These are phyloP conservation scores for Penicillium cinerascens DNA, from an alignment of 495 filamentous ascomycete genomes.

Conservation along the genomic window DNA sequence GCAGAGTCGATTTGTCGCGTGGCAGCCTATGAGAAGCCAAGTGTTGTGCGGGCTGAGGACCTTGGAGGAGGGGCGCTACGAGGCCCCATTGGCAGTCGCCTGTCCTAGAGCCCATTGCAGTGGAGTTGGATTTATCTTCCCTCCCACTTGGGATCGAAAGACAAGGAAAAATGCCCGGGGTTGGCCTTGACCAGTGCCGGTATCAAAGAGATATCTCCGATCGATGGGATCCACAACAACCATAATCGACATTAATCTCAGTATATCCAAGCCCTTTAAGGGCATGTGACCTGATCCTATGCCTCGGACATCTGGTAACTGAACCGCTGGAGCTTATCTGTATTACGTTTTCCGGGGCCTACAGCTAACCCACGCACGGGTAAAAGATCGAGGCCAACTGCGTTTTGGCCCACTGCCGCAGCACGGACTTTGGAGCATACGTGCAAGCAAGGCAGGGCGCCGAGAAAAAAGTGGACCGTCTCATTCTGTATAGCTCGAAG, in stretches of 20 bases:
- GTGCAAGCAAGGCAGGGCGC: not conserved
- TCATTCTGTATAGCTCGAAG: slow-evolving; percentile 13
- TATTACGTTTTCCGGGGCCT: not conserved
- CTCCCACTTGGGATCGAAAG: not conserved
- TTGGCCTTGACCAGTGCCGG: not conserved
- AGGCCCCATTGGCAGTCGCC: slow-evolving; percentile 19
- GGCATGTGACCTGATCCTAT: not conserved
- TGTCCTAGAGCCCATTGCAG: not conserved
- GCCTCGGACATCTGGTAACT: slow-evolving; percentile 11
- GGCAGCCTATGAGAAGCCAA: slow-evolving; percentile 22
- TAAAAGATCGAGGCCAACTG: slow-evolving; percentile 2
- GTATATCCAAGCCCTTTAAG: not conserved
- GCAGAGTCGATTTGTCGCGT: slow-evolving; percentile 7
- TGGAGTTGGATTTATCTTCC: slow-evolving; percentile 7
- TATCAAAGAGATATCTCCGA: not conserved
- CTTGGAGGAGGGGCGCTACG: slow-evolving; percentile 25
- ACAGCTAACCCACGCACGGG: slow-evolving; percentile 1
- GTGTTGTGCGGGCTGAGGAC: slow-evolving; percentile 20
- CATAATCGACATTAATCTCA: not conserved
- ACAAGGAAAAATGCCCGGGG: too few relatives aligned
- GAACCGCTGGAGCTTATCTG: not conserved
- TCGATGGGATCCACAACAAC: not conserved
- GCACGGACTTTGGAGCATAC: not conserved
- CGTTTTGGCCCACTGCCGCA: slow-evolving; percentile 4
- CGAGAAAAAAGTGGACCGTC: slow-evolving; percentile 19